Conservation (phyloP, 73 alveolate genomes). For the Tetrahymena borealis region DNA sequence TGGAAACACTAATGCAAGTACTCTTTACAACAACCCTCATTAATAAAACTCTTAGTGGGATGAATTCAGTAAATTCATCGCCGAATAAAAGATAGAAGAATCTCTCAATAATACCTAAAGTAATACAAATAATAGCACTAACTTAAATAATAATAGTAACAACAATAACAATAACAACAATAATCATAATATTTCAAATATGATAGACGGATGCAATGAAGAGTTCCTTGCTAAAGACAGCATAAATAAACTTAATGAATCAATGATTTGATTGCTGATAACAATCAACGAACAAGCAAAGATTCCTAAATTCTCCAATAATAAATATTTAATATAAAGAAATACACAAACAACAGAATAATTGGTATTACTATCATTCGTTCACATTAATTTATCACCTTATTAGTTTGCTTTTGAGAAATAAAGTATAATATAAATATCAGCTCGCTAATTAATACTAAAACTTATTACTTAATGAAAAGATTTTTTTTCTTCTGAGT, state of each 20-base stretch:
- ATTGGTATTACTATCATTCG: no score
- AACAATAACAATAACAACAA: background rate
- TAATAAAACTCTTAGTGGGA: background rate
- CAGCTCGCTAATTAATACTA: no score
- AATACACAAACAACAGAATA: background rate
- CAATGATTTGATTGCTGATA: background rate
- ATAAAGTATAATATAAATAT: no score
- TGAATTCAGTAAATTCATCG: background rate
- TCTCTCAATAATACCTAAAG: background rate
- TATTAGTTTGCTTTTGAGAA: no score
- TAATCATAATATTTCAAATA: background rate
- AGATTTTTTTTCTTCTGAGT: no score
- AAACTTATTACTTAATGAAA: no score
- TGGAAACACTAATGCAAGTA: background rate
- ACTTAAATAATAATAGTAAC: background rate
- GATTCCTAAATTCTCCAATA: no score
- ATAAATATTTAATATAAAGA: background rate
- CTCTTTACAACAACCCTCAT: background rate
- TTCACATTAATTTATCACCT: no score
- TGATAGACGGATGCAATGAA: background rate
- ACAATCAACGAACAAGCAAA: background rate
- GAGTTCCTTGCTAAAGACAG: background rate
- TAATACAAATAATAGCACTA: background rate
- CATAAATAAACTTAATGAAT: background rate
- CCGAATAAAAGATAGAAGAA: background rate